phyloP scores from a whole-genome alignment of 306 rosid genomes.

The Urtica urens region DNA sequence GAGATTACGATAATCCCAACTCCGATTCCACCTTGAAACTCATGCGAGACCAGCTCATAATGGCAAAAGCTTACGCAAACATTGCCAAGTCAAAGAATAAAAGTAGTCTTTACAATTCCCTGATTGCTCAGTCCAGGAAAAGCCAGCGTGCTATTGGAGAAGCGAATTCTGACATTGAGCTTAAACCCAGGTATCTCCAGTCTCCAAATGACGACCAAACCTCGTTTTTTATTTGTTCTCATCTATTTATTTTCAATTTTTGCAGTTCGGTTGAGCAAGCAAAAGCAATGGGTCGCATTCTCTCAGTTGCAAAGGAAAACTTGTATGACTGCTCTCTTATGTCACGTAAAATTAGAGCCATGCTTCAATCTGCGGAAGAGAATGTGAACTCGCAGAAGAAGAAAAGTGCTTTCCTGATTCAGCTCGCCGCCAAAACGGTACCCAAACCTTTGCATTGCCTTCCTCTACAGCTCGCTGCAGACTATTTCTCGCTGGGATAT shows the following conservation, averaged over 20 bases:
- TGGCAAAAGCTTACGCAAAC: slow-evolving; percentile 80
- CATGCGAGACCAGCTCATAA: slow-evolving; percentile 87
- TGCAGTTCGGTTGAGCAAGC: slow-evolving; percentile 79
- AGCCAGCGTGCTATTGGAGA: slow-evolving; percentile 70
- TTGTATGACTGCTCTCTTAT: slow-evolving; percentile 65
- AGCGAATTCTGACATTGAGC: slow-evolving; percentile 75
- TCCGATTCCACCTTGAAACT: slow-evolving; percentile 91
- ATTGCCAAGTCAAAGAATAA: slow-evolving; percentile 78
- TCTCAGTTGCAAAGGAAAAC: slow-evolving; percentile 74
- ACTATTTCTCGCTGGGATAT: slow-evolving; percentile 60
- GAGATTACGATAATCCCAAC: slow-evolving; percentile 71
- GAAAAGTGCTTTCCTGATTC: slow-evolving; percentile 81
- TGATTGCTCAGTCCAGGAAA: slow-evolving; percentile 47
- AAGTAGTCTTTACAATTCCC: slow-evolving; percentile 42
- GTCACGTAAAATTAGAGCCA: slow-evolving; percentile 67
- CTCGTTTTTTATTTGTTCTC: slow-evolving; percentile 14
- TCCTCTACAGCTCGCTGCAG: slow-evolving; percentile 72
- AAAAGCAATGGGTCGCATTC: slow-evolving; percentile 84
- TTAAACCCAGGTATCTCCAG: slow-evolving; percentile 59
- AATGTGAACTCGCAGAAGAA: slow-evolving; percentile 57
- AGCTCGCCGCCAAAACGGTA: slow-evolving; percentile 86
- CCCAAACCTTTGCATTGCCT: slow-evolving; percentile 89
- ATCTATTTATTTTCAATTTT: slow-evolving; percentile 19
- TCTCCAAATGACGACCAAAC: slow-evolving; percentile 12
- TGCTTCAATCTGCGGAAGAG: slow-evolving; percentile 84